A percentile compares a stretch with the other conserved stretches of the same genome.
Evolutionary conservation across 768 basidiomycete genomes (phyloP).

Genomic region (Phanerochaete carnosa): DNA sequence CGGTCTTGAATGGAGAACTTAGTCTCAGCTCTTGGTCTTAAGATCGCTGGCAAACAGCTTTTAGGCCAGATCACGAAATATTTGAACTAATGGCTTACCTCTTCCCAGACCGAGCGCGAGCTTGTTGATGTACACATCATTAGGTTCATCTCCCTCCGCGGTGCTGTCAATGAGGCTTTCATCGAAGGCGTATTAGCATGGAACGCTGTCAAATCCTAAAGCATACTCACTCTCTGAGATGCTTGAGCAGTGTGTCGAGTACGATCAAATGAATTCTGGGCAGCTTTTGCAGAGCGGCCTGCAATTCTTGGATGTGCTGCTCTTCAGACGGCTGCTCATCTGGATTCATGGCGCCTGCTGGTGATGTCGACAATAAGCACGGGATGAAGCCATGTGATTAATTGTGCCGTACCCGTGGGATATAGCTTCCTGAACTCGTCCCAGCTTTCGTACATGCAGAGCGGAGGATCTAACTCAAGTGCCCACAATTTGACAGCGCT

Average conservation of each 20-base stretch:
- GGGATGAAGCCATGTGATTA: background rate
- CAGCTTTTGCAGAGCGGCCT: constrained; percentile 59
- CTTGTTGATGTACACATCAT: constrained; percentile 84
- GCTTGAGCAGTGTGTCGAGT: constrained; percentile 72
- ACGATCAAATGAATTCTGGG: constrained; percentile 81
- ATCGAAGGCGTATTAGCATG: background rate
- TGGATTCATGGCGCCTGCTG: constrained; percentile 53
- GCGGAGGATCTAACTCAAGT: constrained; percentile 87
- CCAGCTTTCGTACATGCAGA: constrained; percentile 86
- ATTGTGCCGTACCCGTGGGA: constrained; percentile 48
- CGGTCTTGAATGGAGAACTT: constrained; percentile 90
- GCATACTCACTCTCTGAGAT: constrained; percentile 64
- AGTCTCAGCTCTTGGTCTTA: constrained; percentile 80
- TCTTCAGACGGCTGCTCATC: constrained; percentile 54
- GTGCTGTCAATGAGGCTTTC: constrained; percentile 69
- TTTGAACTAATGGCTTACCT: constrained; percentile 45
- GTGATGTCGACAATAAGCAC: background rate
- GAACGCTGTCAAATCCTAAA: background rate
- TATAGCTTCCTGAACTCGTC: constrained; percentile 89
- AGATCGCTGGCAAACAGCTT: constrained; percentile 48
- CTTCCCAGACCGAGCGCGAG: constrained; percentile 84
- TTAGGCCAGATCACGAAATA: background rate
- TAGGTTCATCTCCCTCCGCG: constrained; percentile 48
- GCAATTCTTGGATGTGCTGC: constrained; percentile 61
- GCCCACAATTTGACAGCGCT: constrained; percentile 84